A percentile compares a stretch with the other conserved stretches of the same genome.
Evolutionary conservation across 805 yeast genomes (phyloP).

Genomic region (Kodamaea hsintzibuensis): DNA sequence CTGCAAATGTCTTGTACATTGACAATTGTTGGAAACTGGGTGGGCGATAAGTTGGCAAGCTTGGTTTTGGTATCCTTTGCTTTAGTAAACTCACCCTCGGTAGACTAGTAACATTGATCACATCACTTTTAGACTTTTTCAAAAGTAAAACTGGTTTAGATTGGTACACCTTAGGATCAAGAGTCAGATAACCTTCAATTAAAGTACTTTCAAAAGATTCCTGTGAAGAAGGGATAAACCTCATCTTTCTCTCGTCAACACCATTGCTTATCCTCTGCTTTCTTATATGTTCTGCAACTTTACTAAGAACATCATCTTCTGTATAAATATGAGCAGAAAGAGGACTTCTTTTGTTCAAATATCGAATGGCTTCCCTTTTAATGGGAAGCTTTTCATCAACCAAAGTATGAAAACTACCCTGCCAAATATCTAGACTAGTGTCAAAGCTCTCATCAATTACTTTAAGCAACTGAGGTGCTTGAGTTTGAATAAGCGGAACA

Average conservation of each 20-base stretch:
- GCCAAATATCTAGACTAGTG: constrained; percentile 3
- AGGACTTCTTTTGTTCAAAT: background rate
- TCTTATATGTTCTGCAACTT: background rate
- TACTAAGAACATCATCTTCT: background rate
- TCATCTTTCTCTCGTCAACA: background rate
- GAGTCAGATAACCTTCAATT: background rate
- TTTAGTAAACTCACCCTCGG: background rate
- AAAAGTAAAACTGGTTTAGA: background rate
- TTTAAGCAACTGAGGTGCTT: constrained; percentile 3
- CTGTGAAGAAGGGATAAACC: background rate
- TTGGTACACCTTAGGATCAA: background rate
- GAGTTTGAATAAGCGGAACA: background rate
- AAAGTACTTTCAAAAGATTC: background rate
- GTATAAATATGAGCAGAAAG: background rate
- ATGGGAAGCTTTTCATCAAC: background rate
- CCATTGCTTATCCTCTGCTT: background rate
- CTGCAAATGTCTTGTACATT: constrained; percentile 6
- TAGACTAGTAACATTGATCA: no score
- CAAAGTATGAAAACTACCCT: background rate
- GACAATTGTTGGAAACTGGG: constrained; percentile 9
- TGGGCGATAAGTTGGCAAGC: constrained; percentile 10
- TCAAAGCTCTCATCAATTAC: constrained; percentile 21
- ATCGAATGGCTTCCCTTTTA: background rate
- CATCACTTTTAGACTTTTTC: no score
- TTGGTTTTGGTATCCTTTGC: background rate